Percentiles rank a stretch among this genome's conserved stretches.
Conservation (phyloP, 2,329 filamentous ascomycete species). For the Sarocladium brachiariae region DNA sequence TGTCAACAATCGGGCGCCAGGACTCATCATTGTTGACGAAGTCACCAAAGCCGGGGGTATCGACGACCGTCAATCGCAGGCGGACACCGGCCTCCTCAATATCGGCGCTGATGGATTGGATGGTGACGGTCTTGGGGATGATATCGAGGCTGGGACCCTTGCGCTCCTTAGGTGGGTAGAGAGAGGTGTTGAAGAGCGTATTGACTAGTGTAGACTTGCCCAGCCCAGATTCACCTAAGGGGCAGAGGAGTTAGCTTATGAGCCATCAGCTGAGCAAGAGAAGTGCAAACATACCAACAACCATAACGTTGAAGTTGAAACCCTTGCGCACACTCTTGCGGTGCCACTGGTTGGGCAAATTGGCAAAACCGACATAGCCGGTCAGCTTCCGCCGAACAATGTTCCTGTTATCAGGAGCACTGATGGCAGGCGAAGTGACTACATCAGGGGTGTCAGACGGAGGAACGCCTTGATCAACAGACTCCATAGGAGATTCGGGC, state of each 20-base stretch:
- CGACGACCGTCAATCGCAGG: constrained; percentile 90
- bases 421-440: constrained; percentile 30
- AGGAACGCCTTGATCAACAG: constrained; percentile 22
- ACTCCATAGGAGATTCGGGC: constrained; percentile 20
- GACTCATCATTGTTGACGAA: constrained; percentile 99
- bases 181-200: constrained; percentile 98
- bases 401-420: constrained; percentile 72
- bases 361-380: constrained; percentile 97
- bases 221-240: constrained; percentile 88
- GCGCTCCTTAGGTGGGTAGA: constrained; percentile 97
- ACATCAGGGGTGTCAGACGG: constrained; percentile 28
- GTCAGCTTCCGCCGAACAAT: constrained; percentile 98
- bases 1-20: constrained; percentile 97
- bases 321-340: constrained; percentile 99
- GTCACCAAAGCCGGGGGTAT: constrained; percentile 96
- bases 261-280: background rate
- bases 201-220: constrained; percentile 99
- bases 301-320: constrained; percentile 99
- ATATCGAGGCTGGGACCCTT: constrained; percentile 96
- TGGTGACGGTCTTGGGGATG: constrained; percentile 94
- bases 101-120: constrained; percentile 90
- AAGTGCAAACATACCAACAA: constrained; percentile 71
- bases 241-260: constrained; percentile 10
- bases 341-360: constrained; percentile 99
- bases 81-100: constrained; percentile 99